These are phyloP conservation scores for Hericium rajendrae DNA, from an alignment of 768 basidiomycete species.

Conservation along the genomic window DNA sequence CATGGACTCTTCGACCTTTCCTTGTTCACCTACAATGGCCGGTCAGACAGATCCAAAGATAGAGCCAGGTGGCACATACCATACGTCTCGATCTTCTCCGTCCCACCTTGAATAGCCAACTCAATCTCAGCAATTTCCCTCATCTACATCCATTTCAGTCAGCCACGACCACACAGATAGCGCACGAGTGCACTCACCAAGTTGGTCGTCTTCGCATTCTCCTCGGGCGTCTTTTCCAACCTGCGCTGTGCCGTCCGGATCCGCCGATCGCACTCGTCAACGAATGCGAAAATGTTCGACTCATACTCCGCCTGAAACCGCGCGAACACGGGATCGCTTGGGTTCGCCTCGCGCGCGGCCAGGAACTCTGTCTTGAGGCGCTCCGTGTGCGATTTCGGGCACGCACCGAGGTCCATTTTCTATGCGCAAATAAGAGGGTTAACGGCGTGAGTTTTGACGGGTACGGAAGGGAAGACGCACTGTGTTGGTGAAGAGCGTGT, in stretches of 20 bases:
- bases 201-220: slow-evolving; percentile 98
- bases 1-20: slow-evolving; percentile 99
- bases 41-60: neutral
- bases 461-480: slow-evolving; percentile 36
- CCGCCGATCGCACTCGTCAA: slow-evolving; percentile 96
- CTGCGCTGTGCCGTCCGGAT: slow-evolving; percentile 90
- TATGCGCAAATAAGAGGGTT: slow-evolving; percentile 21
- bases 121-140: slow-evolving; percentile 99
- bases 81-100: slow-evolving; percentile 92
- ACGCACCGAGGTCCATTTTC: slow-evolving; percentile 99
- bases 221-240: slow-evolving; percentile 98
- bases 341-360: slow-evolving; percentile 64
- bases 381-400: slow-evolving; percentile 94
- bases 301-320: slow-evolving; percentile 95
- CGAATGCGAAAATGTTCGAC: slow-evolving; percentile 88
- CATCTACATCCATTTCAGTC: slow-evolving; percentile 50
- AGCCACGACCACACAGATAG: neutral
- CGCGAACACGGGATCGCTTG: slow-evolving; percentile 72
- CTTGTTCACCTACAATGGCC: slow-evolving; percentile 69
- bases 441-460: neutral
- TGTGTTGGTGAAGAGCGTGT: slow-evolving; percentile 95
- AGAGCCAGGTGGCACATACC: slow-evolving; percentile 36
- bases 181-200: slow-evolving; percentile 41
- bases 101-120: slow-evolving; percentile 95
- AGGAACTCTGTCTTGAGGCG: slow-evolving; percentile 86